Evolutionary conservation across 192 early-diverging fungal genomes (phyloP), one percentile per base, ranked within the genome.

Genomic region (Cladochytrium replicatum): DNA sequence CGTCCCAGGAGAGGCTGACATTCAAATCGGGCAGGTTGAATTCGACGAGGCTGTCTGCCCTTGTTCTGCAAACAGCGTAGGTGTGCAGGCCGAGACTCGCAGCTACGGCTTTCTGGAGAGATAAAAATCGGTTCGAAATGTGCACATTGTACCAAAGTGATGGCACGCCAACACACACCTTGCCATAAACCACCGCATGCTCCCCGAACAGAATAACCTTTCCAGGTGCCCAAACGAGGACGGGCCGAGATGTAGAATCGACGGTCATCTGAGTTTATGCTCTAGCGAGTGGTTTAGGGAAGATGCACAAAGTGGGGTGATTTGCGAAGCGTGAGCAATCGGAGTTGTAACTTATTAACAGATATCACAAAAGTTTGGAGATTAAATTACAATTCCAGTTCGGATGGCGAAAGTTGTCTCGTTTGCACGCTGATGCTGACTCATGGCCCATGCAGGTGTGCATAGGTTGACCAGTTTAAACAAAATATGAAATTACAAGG

Each of bases 201-300:
- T 99, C 95, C 43, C 95, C 95, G 79, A 99, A 97, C 32, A 97
- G 60, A 50, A 99, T 99, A 55, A 89, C 82, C 55, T 99, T 99
- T 47, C 87, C 95, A n/a, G 95, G 95, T 13, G 95, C 88, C 27
- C 83, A 87, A 23, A 84, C 70, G 39, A 83, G 41, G 30, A 82
- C n/a, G n/a, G n/a, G n/a, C n/a, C n/a, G n/a, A n/a, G n/a, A n/a
- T n/a, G n/a, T n/a, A 72, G 23, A 69, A 55, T 31, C 32, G n/a
- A 29, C 41, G 29, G 44, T 13, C 11, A 3, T 26, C 8, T 13
- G 50, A 19, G 4, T 21, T 32, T 46, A 42, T 52, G 11, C 1
- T 30, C 40, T 43, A 57, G 52, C 49, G 53, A 69, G 31, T 23
- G 52, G 9, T 0, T 9, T 25, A 3, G 46, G 42, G 0, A n/a